These are phyloP conservation scores for Trametes cubensis DNA, from an alignment of 768 basidiomycete species.

Conservation along the genomic window DNA sequence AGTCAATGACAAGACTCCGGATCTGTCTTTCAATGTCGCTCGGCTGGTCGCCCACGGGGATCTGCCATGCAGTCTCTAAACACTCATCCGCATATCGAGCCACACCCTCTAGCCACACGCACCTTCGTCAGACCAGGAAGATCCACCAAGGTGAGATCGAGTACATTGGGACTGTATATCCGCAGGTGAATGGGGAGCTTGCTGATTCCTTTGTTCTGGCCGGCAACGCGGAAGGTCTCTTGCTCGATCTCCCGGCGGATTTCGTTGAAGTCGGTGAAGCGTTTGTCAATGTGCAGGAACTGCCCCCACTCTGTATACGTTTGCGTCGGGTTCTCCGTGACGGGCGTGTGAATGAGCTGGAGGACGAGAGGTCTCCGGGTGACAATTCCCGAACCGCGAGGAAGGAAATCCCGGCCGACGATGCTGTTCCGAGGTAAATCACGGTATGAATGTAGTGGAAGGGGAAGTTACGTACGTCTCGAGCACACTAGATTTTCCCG, in stretches of 20 bases:
- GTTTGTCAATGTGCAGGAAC: constrained; percentile 94
- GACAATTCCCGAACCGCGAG: constrained; percentile 91
- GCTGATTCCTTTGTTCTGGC: constrained; percentile 98
- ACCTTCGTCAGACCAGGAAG: constrained; percentile 96
- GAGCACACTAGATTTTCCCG: constrained; percentile 94
- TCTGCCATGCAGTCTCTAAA: constrained; percentile 46
- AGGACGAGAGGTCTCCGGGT: constrained; percentile 94
- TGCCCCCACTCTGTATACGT: constrained; percentile 87
- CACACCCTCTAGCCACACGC: constrained; percentile 23
- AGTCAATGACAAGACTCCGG: constrained; percentile 90
- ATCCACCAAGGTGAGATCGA: constrained; percentile 96
- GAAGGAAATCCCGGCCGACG: constrained; percentile 91
- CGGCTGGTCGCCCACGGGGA: constrained; percentile 95
- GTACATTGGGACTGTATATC: constrained; percentile 93
- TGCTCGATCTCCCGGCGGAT: constrained; percentile 96
- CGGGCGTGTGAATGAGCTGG: constrained; percentile 91
- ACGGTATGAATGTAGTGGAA: not conserved
- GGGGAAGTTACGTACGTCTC: constrained; percentile 72
- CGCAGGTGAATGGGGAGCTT: constrained; percentile 93
- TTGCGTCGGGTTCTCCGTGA: constrained; percentile 50
- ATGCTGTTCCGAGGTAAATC: constrained; percentile 49
- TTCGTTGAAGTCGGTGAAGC: constrained; percentile 95
- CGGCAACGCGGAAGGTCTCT: constrained; percentile 96
- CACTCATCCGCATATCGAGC: not conserved
- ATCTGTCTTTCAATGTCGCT: constrained; percentile 98